Base-by-base conservation (phyloP, 208 protist genomes). In the Phytomonas sp. region DNA sequence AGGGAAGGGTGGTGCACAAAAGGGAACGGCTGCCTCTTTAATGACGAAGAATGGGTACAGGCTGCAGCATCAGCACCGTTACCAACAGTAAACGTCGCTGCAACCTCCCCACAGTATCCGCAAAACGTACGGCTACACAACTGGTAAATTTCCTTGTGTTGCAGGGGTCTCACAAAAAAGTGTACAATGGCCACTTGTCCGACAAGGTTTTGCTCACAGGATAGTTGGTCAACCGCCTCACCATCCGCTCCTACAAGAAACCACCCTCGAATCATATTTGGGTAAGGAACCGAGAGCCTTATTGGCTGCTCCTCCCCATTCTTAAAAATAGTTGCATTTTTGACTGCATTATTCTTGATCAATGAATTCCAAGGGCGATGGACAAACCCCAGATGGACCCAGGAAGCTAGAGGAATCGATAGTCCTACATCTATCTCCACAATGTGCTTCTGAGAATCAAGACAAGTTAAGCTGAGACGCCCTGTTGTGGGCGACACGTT, bases 141-240 rank as follows among this genome's bases (percentile, higher is more conserved):
- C 20, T 56, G 46, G 46, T 17, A 26, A 56, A 56, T 56, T 56
- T 56, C 46, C 20, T 56, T 56, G 20, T 23, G 46, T 17, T 56
- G 46, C 1, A 56, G 46, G 4, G 46, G 46, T 56, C 46, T 0
- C 3, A 65, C 75, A 62, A 92, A 91, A 56, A 92, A 86, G 73
- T 89, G 88, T 53, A 86, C 72, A 1, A 77, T 77, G 23, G 82
- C 79, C 60, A 92, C 77, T 73, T 91, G 89, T 0, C 89, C 89
- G 66, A 79, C 72, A 69, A 95, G 84, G 40, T 78, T 74, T 62
- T 75, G 70, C 59, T 68, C 68, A 34, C 69, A 81, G 31, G 74
- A 73, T 36, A 77, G 71, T n/a, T 82, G 74, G 46, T 88, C 77
- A 59, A 87, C 75, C 60, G 87, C 85, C 51, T 89, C 83, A 13